Evolutionary conservation across 495 filamentous ascomycete genomes (phyloP).

Genomic region (Halenospora varia): DNA sequence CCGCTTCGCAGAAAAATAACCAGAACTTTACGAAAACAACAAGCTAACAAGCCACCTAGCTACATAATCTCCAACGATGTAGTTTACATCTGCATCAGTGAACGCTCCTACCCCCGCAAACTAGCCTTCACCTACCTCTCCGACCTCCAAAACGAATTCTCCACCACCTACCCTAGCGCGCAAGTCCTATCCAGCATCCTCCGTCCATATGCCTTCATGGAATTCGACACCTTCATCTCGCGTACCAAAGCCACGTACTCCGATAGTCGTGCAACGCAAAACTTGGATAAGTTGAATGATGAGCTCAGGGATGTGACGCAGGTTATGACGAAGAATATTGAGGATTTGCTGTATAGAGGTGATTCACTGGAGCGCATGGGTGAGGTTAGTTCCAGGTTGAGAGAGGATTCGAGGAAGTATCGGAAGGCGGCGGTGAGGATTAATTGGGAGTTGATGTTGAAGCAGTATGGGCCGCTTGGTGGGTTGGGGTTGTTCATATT

Average conservation of each 20-base stretch:
- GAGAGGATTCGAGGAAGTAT: conserved; percentile 94
- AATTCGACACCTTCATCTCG: conserved; percentile 96
- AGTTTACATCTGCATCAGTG: conserved; percentile 90
- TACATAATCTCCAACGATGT: conserved; percentile 80
- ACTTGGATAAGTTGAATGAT: conserved; percentile 79
- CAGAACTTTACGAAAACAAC: neutral
- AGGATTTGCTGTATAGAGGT: conserved; percentile 92
- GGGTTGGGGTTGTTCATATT: conserved; percentile 74
- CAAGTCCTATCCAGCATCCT: conserved; percentile 71
- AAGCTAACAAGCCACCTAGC: conserved; percentile 38
- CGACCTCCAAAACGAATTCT: conserved; percentile 88
- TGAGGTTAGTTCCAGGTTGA: conserved; percentile 78
- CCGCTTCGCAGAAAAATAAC: neutral
- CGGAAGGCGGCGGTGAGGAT: conserved; percentile 88
- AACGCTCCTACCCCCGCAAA: conserved; percentile 92
- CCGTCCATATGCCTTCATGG: conserved; percentile 92
- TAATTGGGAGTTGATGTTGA: conserved; percentile 95
- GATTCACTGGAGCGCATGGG: conserved; percentile 97
- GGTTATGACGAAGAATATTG: conserved; percentile 99
- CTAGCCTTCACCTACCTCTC: conserved; percentile 98
- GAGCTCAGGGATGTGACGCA: conserved; percentile 97
- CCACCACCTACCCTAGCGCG: conserved; percentile 68
- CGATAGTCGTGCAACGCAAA: conserved; percentile 81
- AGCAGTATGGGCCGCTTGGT: conserved; percentile 93
- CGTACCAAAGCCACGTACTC: conserved; percentile 93